These are phyloP conservation scores for Boletellus ananas DNA, from an alignment of 768 basidiomycete genomes.

Conservation along the genomic window DNA sequence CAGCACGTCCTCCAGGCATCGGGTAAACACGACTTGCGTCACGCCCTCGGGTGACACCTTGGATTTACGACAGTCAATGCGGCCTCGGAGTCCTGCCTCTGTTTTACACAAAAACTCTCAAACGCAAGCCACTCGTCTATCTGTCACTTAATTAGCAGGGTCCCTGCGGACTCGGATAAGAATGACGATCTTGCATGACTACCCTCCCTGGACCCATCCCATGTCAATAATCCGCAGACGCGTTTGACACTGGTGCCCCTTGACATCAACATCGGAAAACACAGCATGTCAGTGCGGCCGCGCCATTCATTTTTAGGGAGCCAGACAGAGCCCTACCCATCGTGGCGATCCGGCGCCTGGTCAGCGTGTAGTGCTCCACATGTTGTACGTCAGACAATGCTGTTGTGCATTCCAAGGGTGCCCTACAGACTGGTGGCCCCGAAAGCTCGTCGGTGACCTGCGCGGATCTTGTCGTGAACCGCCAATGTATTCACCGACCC, in stretches of 20 bases:
- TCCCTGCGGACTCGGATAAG: not conserved
- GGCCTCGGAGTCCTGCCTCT: not conserved
- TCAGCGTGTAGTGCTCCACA: not conserved
- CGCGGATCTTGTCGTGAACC: not conserved
- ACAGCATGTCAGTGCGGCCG: not conserved
- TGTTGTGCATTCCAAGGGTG: not conserved
- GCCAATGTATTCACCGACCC: not conserved
- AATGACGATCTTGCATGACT: not conserved
- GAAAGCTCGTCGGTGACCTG: not conserved
- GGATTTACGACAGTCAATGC: not conserved
- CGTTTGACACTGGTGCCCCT: not conserved
- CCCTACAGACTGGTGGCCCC: not conserved
- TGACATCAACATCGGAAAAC: not conserved
- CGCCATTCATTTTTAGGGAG: not conserved
- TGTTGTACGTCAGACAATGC: not conserved
- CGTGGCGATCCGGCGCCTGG: not conserved
- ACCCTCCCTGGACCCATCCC: not conserved
- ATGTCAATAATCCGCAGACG: not conserved
- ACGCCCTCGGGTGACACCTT: not conserved
- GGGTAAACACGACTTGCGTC: not conserved
- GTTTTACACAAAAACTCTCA: not conserved
- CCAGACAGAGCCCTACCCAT: not conserved
- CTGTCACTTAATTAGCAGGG: not conserved
- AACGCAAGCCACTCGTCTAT: not conserved
- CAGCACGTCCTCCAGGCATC: not conserved